Base-by-base conservation (phyloP, 2,329 filamentous ascomycete species). In the Dactylellina sp. region DNA sequence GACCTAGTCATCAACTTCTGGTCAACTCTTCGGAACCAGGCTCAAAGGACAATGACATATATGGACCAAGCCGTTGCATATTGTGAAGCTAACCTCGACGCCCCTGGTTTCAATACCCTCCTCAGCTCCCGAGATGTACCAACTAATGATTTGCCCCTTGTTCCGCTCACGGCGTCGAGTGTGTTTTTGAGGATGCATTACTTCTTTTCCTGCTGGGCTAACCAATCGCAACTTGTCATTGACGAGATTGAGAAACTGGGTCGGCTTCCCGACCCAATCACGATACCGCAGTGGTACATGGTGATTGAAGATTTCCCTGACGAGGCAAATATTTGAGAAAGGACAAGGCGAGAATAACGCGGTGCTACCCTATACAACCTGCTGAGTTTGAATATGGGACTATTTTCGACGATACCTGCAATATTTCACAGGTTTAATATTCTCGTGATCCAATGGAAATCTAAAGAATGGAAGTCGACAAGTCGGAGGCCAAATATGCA, bases 121-220 rank as follows among this genome's bases (percentile, higher is more conserved):
- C 22, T 64, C 7, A 32, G 32, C n/a, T 22, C 14, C 16, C n/a
- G 24, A 39, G 28, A 39, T 28, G 14, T 53, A 35, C 16, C 39
- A 22, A 56, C 39, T 32, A n/a, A 14, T 16, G 11, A 6, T 11
- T 2, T 0, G 7, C 18, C 32, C 25, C 14, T 32, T 55, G 25
- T 16, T 14, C 20, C n/a, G n/a, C 32, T 64, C 1, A 64, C 39
- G 4, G 25, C 53, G 14, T 55, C 49, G 12, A 24, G 14, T 1
- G 9, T 56, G 7, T 39, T 64, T 9, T 7, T n/a, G 14, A 47
- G 39, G 25, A n/a, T 56, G 12, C 39, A 39, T 7, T 24, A 20
- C 2, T 44, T 64, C 22, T 47, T 64, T 11, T 12, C 16, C 14
- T 64, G 61, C 22, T 64, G 61, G 61, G 28, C 14, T 7, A 11